Evolutionary conservation across 352 stramenopile species (phyloP), one percentile per base, ranked within the genome.

Genomic region (Phytophthora sp.): DNA sequence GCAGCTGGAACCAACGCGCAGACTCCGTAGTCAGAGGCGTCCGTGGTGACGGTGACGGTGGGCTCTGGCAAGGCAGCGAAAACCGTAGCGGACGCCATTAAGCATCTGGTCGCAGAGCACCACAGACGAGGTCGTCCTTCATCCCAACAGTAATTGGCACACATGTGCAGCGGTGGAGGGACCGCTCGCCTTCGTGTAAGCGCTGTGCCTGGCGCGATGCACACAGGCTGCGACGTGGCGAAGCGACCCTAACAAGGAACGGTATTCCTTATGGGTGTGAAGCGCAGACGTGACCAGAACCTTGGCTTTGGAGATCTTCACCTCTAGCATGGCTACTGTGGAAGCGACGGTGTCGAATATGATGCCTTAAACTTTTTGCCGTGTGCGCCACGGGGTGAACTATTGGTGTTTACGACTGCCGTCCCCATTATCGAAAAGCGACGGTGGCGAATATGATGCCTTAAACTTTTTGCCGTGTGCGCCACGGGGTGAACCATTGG

Each of bases 211-310:
- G 17, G 44, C 44, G 17, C 17, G 26, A 1, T 10, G 44, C 6
- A 52, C 17, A 13, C 44, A 52, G n/a, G 44, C 28, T 10, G 44
- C 44, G 12, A 39, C 44, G 44, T 37, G 44, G 1, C 44, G 44
- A 6, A 52, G 44, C 12, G 28, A 39, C 17, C 27, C 27, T 10
- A 53, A n/a, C 5, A 41, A 20, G 3, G 17, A 41, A 9, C 28
- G 28, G 31, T 41, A 42, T 27, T 52, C 13, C 7, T n/a, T 13
- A n/a, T 15, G 32, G 12, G 32, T 6, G 1, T 38, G 32, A 6
- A 13, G 5, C 3, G 12, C 32, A 5, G n/a, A 7, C 13, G 15
- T 27, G 43, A 39, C 27, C n/a, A 23, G 7, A 6, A 11, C 13
- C 7, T 44, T 9, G n/a, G 43, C 43, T 21, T 52, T 52, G 6